These are phyloP conservation scores for Sisymbrium irio DNA, from an alignment of 345 rosid genomes.

Conservation along the genomic window DNA sequence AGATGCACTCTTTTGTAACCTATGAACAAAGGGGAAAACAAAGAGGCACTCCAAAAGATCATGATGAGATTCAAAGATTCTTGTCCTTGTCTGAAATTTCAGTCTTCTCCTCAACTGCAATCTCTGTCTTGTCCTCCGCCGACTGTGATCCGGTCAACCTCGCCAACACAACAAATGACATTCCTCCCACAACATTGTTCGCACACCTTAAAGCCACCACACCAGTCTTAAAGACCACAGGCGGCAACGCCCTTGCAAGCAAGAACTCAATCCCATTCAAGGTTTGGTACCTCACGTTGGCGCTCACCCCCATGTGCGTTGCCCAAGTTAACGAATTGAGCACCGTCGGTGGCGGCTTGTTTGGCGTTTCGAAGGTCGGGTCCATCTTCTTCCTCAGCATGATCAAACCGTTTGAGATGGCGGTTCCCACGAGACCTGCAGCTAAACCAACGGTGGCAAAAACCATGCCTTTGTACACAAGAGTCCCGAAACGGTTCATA, in stretches of 20 bases:
- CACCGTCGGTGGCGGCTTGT: slow-evolving; percentile 83
- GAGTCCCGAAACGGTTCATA: slow-evolving; percentile 66
- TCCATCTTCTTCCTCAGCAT: slow-evolving; percentile 94
- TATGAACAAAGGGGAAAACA: slow-evolving; percentile 20
- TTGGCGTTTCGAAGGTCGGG: slow-evolving; percentile 81
- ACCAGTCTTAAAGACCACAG: slow-evolving; percentile 69
- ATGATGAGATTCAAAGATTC: slow-evolving; percentile 22
- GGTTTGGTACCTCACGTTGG: slow-evolving; percentile 89
- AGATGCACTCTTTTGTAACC: not conserved
- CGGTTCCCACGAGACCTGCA: slow-evolving; percentile 92
- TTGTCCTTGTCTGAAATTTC: slow-evolving; percentile 27
- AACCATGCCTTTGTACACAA: slow-evolving; percentile 75
- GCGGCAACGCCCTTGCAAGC: slow-evolving; percentile 59
- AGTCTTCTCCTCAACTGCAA: slow-evolving; percentile 10
- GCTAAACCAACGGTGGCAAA: slow-evolving; percentile 83
- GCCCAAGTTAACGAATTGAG: slow-evolving; percentile 92
- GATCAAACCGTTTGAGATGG: slow-evolving; percentile 75
- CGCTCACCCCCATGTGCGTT: slow-evolving; percentile 82
- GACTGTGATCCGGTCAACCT: slow-evolving; percentile 95
- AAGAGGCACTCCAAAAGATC: not conserved
- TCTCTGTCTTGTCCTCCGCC: slow-evolving; percentile 40
- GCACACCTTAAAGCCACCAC: slow-evolving; percentile 73
- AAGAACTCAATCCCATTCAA: slow-evolving; percentile 79
- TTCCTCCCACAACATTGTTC: slow-evolving; percentile 84
- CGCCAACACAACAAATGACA: slow-evolving; percentile 83